Percentiles rank a stretch among this genome's conserved stretches.
Conservation (phyloP, 2,329 filamentous ascomycete species). For the Bipolaris zeicola region DNA sequence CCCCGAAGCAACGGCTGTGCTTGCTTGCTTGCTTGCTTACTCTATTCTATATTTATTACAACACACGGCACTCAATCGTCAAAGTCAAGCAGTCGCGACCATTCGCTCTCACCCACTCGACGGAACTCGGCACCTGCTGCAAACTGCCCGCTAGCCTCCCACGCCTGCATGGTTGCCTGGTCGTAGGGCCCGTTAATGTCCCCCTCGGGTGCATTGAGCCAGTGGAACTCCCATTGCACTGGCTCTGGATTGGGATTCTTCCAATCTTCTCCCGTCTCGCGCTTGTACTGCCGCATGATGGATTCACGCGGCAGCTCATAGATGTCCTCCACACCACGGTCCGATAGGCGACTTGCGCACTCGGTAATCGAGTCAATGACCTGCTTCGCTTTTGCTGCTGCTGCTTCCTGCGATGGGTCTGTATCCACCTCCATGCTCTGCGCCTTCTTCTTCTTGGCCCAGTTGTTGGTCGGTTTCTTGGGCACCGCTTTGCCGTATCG, state of each 20-base stretch:
- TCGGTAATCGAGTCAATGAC: conserved; percentile 84
- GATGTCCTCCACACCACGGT: conserved; percentile 82
- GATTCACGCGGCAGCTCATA: conserved; percentile 88
- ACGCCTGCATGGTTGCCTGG: conserved; percentile 81
- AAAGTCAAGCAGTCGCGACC: conserved; percentile 51
- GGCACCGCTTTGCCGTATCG: conserved; percentile 70
- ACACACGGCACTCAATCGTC: conserved; percentile 25
- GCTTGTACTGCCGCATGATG: conserved; percentile 79
- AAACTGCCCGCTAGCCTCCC: conserved; percentile 93
- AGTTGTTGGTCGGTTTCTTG: conserved; percentile 56
- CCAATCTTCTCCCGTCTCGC: conserved; percentile 90
- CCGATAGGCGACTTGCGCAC: conserved; percentile 84
- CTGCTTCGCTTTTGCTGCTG: conserved; percentile 71
- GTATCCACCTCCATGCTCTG: conserved; percentile 73
- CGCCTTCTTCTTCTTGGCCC: conserved; percentile 49
- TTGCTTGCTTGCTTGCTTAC: background rate
- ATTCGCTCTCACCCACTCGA: conserved; percentile 49
- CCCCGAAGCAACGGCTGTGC: background rate
- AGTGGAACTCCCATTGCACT: conserved; percentile 85
- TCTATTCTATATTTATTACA: background rate
- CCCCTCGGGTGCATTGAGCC: conserved; percentile 85
- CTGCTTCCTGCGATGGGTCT: conserved; percentile 65
- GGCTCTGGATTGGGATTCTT: conserved; percentile 55
- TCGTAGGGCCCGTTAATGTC: conserved; percentile 88
- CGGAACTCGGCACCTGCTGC: conserved; percentile 75